Evolutionary conservation across 1,284 basidiomycete genomes (phyloP).

Genomic region (Marasmius sp.): DNA sequence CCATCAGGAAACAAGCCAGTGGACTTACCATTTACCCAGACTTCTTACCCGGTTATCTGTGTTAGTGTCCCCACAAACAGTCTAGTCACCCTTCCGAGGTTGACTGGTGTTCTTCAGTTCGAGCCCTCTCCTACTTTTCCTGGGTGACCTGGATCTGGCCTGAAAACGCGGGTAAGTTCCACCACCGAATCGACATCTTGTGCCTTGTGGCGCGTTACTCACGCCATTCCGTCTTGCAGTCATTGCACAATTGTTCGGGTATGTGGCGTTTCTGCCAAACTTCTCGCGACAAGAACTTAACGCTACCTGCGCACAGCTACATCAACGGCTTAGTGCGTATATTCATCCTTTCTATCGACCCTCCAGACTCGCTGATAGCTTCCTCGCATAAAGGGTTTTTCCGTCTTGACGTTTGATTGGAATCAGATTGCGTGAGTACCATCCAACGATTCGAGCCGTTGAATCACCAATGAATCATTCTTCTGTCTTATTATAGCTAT

Average conservation of each 20-base stretch:
- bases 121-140: constrained; percentile 62
- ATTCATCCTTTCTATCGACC: background rate
- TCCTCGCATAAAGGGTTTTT: constrained; percentile 28
- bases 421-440: constrained; percentile 48
- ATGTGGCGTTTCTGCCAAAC: constrained; percentile 54
- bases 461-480: constrained; percentile 2
- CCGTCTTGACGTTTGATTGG: constrained; percentile 56
- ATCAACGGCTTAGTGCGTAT: constrained; percentile 52
- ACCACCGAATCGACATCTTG: constrained; percentile 11
- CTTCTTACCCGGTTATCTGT: constrained; percentile 70
- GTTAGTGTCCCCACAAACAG: constrained; percentile 19
- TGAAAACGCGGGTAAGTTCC: constrained; percentile 35
- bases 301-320: constrained; percentile 20
- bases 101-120: constrained; percentile 29
- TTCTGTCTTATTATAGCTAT: constrained; percentile 28
- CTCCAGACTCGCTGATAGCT: background rate
- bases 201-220: background rate
- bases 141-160: constrained; percentile 55
- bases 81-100: background rate
- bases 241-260: constrained; percentile 45
- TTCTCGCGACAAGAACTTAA: background rate
- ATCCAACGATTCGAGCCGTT: background rate
- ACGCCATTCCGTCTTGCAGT: constrained; percentile 19
- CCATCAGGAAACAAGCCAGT: background rate
- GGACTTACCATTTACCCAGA: constrained; percentile 26